Percentiles rank a stretch among this genome's conserved stretches.
Evolutionary conservation across 2,329 filamentous ascomycete genomes (phyloP).

Genomic region (Fusarium poae): DNA sequence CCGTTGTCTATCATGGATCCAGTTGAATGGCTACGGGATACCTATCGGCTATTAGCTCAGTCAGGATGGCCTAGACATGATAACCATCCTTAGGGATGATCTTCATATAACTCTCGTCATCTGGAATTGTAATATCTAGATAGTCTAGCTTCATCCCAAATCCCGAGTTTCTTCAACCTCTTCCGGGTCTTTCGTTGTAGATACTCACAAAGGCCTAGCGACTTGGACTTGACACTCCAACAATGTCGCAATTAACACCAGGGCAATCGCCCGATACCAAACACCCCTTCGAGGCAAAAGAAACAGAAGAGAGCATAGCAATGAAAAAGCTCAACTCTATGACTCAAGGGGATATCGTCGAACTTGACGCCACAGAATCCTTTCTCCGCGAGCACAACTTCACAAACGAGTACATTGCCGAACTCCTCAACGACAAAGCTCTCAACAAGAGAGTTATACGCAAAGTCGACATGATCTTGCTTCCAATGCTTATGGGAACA

Average conservation of each 20-base stretch:
- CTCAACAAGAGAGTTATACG: slow-evolving; percentile 47
- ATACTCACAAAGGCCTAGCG: accelerated
- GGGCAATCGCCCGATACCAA: background rate
- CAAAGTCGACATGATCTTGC: slow-evolving; percentile 62
- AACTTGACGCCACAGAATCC: slow-evolving; percentile 32
- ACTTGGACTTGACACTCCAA: background rate
- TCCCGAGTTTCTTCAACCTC: accelerated
- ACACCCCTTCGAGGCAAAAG: background rate
- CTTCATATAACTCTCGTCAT: background rate
- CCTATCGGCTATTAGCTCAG: background rate
- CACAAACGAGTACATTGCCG: slow-evolving; percentile 37
- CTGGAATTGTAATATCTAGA: background rate
- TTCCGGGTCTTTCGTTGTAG: accelerated
- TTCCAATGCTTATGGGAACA: slow-evolving; percentile 64
- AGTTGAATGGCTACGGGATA: background rate
- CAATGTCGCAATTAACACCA: slow-evolving; percentile 13
- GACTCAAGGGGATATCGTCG: slow-evolving; percentile 31
- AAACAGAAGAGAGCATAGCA: slow-evolving; percentile 33
- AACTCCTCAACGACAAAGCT: slow-evolving; percentile 26
- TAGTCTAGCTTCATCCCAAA: accelerated
- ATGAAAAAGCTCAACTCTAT: slow-evolving; percentile 37
- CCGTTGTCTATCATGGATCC: background rate
- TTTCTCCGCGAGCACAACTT: slow-evolving; percentile 45
- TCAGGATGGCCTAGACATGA: background rate
- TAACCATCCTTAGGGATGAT: background rate